phyloP scores from a whole-genome alignment of 495 filamentous ascomycete species.

The Aeminium ludgeri region DNA sequence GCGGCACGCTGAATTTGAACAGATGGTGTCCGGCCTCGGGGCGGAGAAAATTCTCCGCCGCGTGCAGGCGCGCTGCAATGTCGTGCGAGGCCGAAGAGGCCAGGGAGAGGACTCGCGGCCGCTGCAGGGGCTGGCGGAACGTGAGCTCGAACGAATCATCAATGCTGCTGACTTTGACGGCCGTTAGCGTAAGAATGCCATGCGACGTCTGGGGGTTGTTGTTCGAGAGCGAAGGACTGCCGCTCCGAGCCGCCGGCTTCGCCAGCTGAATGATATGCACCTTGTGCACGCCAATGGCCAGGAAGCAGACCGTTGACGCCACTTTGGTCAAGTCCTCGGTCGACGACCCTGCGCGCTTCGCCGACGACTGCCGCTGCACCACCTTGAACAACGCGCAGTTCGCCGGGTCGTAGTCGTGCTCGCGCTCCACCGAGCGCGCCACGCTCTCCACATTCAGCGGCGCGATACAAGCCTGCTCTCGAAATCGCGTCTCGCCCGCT shows the following conservation, averaged over 20 bases:
- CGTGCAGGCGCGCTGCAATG: conserved; percentile 57
- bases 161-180: conserved; percentile 45
- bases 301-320: conserved; percentile 53
- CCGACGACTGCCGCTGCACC: conserved; percentile 47
- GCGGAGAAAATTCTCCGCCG: conserved; percentile 58
- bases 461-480: conserved; percentile 38
- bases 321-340: conserved; percentile 62
- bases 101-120: conserved; percentile 48
- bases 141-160: conserved; percentile 78
- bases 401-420: conserved; percentile 54
- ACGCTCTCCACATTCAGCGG: conserved; percentile 46
- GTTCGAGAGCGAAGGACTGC: conserved; percentile 35
- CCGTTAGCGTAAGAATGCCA: conserved; percentile 60
- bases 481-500: conserved; percentile 37
- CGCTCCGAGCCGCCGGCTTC: conserved; percentile 38
- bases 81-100: conserved; percentile 63
- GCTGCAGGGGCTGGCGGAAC: conserved; percentile 56
- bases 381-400: conserved; percentile 71
- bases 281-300: conserved; percentile 70
- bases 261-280: conserved; percentile 64
- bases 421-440: conserved; percentile 47
- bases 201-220: conserved; percentile 37
- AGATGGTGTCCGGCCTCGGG: conserved; percentile 67
- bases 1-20: conserved; percentile 45
- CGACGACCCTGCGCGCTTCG: conserved; percentile 39